Evolutionary conservation across 306 rosid species (phyloP).

Genomic region (Acacia crassicarpa): DNA sequence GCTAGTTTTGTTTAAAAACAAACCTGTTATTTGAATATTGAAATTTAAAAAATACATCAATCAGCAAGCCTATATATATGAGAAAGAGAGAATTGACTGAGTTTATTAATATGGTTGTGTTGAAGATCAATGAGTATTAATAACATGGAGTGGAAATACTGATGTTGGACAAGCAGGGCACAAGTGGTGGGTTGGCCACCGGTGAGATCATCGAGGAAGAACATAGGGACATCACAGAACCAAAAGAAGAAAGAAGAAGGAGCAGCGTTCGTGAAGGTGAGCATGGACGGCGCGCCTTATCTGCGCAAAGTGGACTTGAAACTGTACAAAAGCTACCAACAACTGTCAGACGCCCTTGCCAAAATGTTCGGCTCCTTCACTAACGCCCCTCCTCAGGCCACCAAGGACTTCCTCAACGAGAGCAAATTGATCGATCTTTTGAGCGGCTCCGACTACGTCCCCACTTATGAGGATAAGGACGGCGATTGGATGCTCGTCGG

Average conservation of each 20-base stretch:
- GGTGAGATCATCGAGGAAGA: conserved; percentile 67
- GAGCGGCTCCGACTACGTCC: too few relatives aligned
- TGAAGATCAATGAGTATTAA: not conserved
- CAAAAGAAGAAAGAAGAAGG: conserved; percentile 37
- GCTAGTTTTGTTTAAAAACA: too few relatives aligned
- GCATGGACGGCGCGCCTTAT: conserved; percentile 92
- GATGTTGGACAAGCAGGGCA: conserved; percentile 41
- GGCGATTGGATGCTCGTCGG: too few relatives aligned
- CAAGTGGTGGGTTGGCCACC: conserved; percentile 95
- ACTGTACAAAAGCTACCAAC: conserved; percentile 62
- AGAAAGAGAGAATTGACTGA: too few relatives aligned
- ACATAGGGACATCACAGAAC: conserved; percentile 34
- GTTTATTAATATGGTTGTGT: not conserved
- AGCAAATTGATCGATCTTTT: too few relatives aligned
- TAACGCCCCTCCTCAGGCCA: too few relatives aligned
- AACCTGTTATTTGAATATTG: too few relatives aligned
- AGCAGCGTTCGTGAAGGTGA: conserved; percentile 63
- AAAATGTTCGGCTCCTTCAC: too few relatives aligned
- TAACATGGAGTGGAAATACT: not conserved
- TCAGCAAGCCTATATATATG: too few relatives aligned
- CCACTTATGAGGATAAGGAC: too few relatives aligned
- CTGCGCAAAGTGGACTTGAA: conserved; percentile 78
- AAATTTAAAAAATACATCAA: too few relatives aligned
- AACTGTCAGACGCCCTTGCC: conserved; percentile 37
- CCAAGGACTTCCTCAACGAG: too few relatives aligned